Base-by-base conservation (phyloP, 345 rosid genomes). In the Corchorus olitorius region DNA sequence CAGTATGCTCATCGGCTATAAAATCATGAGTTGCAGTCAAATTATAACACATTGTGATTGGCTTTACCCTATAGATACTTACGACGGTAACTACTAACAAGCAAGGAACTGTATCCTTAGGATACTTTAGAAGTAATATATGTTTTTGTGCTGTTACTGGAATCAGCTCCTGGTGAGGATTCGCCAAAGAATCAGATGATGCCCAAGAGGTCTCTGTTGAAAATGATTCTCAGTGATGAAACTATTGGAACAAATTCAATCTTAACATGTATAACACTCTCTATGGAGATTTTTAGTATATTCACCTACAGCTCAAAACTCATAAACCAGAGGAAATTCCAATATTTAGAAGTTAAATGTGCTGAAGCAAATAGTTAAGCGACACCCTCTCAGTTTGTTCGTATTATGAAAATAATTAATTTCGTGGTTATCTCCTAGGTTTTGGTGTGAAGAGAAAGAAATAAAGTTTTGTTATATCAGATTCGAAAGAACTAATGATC, bases 251-350 rank as follows among this genome's bases (percentile, higher is more conserved):
- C 33, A 49, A 66, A 45, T 45, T 45, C 10, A 45, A 45, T 45
- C 48, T 45, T 45, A 45, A 45, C 37, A 20, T 66, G 22, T 45
- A 45, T 66, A 66, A 45, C 35, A 66, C 53, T 17, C 37, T 0
- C 2, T 55, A 3, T 19, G 53, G 45, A 22, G 52, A 41, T 45
- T 66, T 22, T 22, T 17, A 8, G 60, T 56, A 15, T 52, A 52
- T 70, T 58, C 46, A 52, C 45, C 59, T 22, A 68, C 16, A 48
- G 37, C 69, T 69, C 64, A 46, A 48, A 69, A 74, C 50, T 54
- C 54, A 12, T 68, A 34, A 66, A 14, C 10, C 3, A 34, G 65
- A 37, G 60, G 45, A 37, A 19, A 68, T 71, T 55, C 71, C 49
- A 74, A 70, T 41, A 20, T 41, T 1, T 61, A 52, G 65, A 41